A percentile compares a stretch with the other conserved stretches of the same genome.
These are phyloP conservation scores for Malassezia arunalokei DNA, from an alignment of 1,284 basidiomycete genomes.

Conservation along the genomic window DNA sequence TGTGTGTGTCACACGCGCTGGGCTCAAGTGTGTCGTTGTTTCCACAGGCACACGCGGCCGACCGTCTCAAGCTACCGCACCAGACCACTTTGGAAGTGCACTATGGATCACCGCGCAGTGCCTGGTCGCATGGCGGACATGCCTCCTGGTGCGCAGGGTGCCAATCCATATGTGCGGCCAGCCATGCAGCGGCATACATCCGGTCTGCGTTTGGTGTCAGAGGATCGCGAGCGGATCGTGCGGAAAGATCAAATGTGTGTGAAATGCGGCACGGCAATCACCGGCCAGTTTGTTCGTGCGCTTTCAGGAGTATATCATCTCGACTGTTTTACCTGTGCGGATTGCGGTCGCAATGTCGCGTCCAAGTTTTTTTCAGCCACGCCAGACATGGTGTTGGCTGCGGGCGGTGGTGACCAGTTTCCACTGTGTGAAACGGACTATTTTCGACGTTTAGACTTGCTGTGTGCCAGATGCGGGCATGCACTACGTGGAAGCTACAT, in stretches of 20 bases:
- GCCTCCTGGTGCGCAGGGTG: background rate
- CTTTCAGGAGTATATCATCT: slow-evolving; percentile 87
- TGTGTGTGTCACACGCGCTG: no score
- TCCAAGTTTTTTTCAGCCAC: slow-evolving; percentile 85
- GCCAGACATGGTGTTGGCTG: slow-evolving; percentile 58
- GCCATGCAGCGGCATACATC: background rate
- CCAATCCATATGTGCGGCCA: background rate
- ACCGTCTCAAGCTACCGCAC: no score
- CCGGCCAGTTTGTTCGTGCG: slow-evolving; percentile 90
- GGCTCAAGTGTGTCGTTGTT: no score
- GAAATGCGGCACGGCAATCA: slow-evolving; percentile 51
- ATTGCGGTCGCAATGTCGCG: slow-evolving; percentile 89
- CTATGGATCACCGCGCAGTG: background rate
- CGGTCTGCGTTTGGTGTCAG: background rate
- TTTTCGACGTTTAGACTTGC: slow-evolving; percentile 85
- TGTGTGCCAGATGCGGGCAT: slow-evolving; percentile 88
- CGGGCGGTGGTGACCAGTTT: slow-evolving; percentile 27
- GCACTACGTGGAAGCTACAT: slow-evolving; percentile 95
- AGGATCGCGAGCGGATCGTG: background rate
- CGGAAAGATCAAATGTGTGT: slow-evolving; percentile 32
- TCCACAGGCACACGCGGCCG: no score
- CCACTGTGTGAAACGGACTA: slow-evolving; percentile 80
- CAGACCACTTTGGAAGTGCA: background rate
- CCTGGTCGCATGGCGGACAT: background rate
- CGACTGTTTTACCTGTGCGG: slow-evolving; percentile 84